A percentile compares a stretch with the other conserved stretches of the same genome.
These are phyloP conservation scores for Pulveroboletus sp. DNA, from an alignment of 1,284 basidiomycete genomes.

Conservation along the genomic window DNA sequence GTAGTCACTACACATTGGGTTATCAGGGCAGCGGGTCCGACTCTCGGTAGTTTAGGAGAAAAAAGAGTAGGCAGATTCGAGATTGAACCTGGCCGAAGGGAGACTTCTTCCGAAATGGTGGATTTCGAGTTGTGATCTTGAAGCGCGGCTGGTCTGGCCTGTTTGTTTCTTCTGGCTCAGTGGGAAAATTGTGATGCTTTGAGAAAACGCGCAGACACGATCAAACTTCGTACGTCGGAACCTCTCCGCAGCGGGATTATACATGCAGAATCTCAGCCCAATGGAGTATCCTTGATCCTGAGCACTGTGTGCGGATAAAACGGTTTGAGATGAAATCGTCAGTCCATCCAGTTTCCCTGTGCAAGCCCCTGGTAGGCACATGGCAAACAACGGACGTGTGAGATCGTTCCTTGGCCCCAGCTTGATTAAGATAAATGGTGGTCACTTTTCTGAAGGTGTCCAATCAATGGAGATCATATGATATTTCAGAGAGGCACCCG, in stretches of 20 bases:
- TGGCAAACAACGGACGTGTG: constrained; percentile 5
- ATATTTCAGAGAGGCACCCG: not conserved
- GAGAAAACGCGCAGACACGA: too few species aligned
- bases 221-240: too few species aligned
- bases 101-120: too few species aligned
- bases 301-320: not conserved
- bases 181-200: too few species aligned
- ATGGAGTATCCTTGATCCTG: not conserved
- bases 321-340: not conserved
- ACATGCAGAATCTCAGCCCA: not conserved
- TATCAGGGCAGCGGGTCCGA: not conserved
- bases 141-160: not conserved
- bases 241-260: not conserved
- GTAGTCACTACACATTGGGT: not conserved
- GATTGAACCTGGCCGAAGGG: not conserved
- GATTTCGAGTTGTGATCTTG: not conserved
- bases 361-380: not conserved
- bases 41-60: not conserved
- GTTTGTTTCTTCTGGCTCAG: too few species aligned
- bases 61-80: not conserved
- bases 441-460: not conserved
- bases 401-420: not conserved
- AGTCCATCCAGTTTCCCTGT: not conserved
- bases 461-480: not conserved
- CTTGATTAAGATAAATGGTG: not conserved